Percentiles rank a stretch among this genome's conserved stretches.
phyloP scores from a whole-genome alignment of 768 basidiomycete genomes.

The Cyathus striatus region DNA sequence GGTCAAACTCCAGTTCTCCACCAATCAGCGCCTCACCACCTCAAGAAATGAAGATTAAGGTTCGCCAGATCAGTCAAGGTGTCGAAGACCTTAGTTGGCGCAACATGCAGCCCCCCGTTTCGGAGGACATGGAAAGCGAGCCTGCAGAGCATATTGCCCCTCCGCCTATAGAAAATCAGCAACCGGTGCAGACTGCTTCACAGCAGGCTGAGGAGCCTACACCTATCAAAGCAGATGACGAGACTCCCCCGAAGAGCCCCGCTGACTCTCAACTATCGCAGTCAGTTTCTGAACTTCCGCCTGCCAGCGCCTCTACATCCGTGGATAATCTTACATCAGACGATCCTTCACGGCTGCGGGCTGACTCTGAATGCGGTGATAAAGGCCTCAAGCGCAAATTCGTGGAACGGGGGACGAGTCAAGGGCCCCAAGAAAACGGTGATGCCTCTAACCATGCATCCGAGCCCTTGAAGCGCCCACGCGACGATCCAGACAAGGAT shows the following conservation, averaged over 20 bases:
- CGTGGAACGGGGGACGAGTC: slow-evolving; percentile 61
- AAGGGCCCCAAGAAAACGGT: slow-evolving; percentile 40
- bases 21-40: slow-evolving; percentile 62
- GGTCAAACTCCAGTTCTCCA: slow-evolving; percentile 38
- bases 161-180: background rate
- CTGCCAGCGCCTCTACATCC: slow-evolving; percentile 2
- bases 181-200: background rate
- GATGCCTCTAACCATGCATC: slow-evolving; percentile 16
- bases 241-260: slow-evolving; percentile 15
- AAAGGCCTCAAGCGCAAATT: slow-evolving; percentile 70
- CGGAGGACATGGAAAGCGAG: slow-evolving; percentile 4
- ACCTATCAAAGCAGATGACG: slow-evolving; percentile 9
- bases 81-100: slow-evolving; percentile 77
- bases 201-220: too few species aligned
- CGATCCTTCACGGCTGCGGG: slow-evolving; percentile 14
- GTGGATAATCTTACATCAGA: background rate
- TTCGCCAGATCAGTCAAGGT: slow-evolving; percentile 73
- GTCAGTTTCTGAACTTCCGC: slow-evolving; percentile 13
- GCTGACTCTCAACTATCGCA: slow-evolving; percentile 13
- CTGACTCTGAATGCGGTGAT: slow-evolving; percentile 46
- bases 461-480: slow-evolving; percentile 50
- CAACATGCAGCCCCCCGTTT: slow-evolving; percentile 34
- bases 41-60: slow-evolving; percentile 65
- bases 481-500: slow-evolving; percentile 60
- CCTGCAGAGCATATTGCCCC: background rate